Conservation (phyloP, 306 rosid species). For the Medicago arabica region DNA sequence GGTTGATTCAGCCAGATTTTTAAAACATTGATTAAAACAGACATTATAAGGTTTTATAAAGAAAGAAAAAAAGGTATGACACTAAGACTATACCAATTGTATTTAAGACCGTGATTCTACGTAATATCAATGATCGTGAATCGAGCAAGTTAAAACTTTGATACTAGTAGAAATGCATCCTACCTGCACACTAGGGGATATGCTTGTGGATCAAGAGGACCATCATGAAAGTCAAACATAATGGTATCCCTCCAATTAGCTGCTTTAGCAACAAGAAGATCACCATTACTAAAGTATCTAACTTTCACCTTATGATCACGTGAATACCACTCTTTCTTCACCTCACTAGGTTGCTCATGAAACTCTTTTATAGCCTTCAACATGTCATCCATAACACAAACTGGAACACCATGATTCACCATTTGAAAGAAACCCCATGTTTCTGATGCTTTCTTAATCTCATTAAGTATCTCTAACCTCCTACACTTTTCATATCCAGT, state of each 20-base stretch:
- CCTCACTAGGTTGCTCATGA: constrained; percentile 70
- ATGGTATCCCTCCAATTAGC: constrained; percentile 92
- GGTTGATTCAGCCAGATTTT: too few species aligned
- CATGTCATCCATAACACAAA: constrained; percentile 53
- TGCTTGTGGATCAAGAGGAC: constrained; percentile 57
- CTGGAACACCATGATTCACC: constrained; percentile 74
- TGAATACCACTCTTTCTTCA: constrained; percentile 76
- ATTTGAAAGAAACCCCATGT: constrained; percentile 85
- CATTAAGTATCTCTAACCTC: constrained; percentile 46
- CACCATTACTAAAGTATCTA: constrained; percentile 71
- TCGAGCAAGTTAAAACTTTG: not conserved
- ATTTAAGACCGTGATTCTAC: not conserved
- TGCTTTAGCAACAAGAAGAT: constrained; percentile 63
- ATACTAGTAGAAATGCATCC: not conserved
- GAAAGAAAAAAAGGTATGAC: too few species aligned
- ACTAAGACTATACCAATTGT: not conserved
- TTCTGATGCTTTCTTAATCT: constrained; percentile 62
- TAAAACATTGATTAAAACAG: too few species aligned
- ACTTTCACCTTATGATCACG: constrained; percentile 59
- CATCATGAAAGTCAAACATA: constrained; percentile 64
- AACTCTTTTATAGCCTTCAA: constrained; percentile 54
- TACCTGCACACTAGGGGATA: constrained; percentile 72
- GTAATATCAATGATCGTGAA: not conserved
- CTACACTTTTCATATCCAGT: constrained; percentile 41
- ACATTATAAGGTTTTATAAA: too few species aligned